phyloP scores from a whole-genome alignment of 192 early-diverging fungal genomes.

The Ramicandelaber brevisporus region DNA sequence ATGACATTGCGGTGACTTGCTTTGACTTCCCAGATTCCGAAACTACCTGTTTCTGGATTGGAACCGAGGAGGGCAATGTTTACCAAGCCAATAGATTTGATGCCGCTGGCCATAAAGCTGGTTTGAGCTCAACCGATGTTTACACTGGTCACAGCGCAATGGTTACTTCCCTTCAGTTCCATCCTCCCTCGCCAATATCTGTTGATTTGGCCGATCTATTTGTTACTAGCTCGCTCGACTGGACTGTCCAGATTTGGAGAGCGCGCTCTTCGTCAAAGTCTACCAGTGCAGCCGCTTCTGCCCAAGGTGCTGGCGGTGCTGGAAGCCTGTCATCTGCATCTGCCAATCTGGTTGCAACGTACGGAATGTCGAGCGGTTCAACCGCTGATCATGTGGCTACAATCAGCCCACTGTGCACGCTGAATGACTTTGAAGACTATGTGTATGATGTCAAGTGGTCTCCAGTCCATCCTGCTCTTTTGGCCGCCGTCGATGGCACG shows the following conservation, averaged over 20 bases:
- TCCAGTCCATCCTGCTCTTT: conserved; percentile 80
- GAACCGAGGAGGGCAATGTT: conserved; percentile 82
- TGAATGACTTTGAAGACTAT: conserved; percentile 85
- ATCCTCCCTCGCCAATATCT: conserved; percentile 64
- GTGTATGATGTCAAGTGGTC: conserved; percentile 98
- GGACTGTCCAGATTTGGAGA: conserved; percentile 94
- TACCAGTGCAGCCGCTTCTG: conserved; percentile 1
- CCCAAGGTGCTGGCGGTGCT: not conserved
- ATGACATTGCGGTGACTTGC: conserved; percentile 81
- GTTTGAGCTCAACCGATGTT: conserved; percentile 61
- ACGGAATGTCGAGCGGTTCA: too few species aligned
- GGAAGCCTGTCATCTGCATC: not conserved
- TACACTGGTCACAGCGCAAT: conserved; percentile 76
- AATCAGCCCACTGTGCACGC: conserved; percentile 50
- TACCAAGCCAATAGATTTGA: conserved; percentile 93
- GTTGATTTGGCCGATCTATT: conserved; percentile 79
- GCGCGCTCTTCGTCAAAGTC: conserved; percentile 25
- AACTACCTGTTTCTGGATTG: conserved; percentile 78
- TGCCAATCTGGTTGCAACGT: not conserved
- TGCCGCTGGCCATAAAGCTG: conserved; percentile 87
- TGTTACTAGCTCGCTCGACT: conserved; percentile 78
- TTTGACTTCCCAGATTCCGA: conserved; percentile 83
- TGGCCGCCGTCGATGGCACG: conserved; percentile 73
- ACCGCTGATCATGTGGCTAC: conserved; percentile 4
- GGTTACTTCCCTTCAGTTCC: conserved; percentile 75